Evolutionary conservation across 148 eudicot genomes (phyloP).

Genomic region (Nyssa sinensis): DNA sequence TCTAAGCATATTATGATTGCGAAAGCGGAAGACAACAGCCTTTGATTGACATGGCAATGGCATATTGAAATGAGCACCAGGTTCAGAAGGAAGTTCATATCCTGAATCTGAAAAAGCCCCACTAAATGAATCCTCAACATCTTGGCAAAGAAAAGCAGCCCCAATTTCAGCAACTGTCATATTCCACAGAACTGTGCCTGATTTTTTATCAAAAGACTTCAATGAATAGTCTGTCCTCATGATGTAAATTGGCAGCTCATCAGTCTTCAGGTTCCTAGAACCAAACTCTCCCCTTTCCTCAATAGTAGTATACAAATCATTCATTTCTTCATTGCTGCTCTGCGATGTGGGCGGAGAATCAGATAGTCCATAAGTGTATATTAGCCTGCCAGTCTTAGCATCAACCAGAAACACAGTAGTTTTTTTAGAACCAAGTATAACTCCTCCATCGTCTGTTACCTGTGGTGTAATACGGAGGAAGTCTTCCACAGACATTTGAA

Average conservation of each 20-base stretch:
- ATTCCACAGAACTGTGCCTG: conserved; percentile 73
- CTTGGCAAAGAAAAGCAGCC: conserved; percentile 77
- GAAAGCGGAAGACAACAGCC: conserved; percentile 62
- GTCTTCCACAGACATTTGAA: conserved; percentile 51
- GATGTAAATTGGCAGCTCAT: conserved; percentile 63
- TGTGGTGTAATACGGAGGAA: conserved; percentile 64
- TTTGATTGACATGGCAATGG: conserved; percentile 68
- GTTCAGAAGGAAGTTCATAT: conserved; percentile 35
- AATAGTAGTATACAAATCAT: conserved; percentile 18
- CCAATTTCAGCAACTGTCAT: conserved; percentile 69
- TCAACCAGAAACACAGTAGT: conserved; percentile 77
- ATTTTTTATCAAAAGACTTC: conserved; percentile 48
- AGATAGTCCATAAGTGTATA: conserved; percentile 42
- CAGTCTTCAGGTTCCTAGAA: conserved; percentile 31
- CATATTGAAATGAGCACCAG: conserved; percentile 46
- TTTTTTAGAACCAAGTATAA: conserved; percentile 76
- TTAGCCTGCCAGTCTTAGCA: conserved; percentile 67
- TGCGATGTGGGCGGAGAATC: conserved; percentile 25
- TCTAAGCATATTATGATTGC: conserved; percentile 45
- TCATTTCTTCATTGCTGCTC: conserved; percentile 14
- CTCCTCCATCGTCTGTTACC: conserved; percentile 71
- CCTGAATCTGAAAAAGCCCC: conserved; percentile 36
- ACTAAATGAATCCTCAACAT: conserved; percentile 37
- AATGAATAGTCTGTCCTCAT: conserved; percentile 80
- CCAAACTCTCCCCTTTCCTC: conserved; percentile 34